Conservation (phyloP, 2,329 filamentous ascomycete genomes). For the Hymenoscyphus occultus region DNA sequence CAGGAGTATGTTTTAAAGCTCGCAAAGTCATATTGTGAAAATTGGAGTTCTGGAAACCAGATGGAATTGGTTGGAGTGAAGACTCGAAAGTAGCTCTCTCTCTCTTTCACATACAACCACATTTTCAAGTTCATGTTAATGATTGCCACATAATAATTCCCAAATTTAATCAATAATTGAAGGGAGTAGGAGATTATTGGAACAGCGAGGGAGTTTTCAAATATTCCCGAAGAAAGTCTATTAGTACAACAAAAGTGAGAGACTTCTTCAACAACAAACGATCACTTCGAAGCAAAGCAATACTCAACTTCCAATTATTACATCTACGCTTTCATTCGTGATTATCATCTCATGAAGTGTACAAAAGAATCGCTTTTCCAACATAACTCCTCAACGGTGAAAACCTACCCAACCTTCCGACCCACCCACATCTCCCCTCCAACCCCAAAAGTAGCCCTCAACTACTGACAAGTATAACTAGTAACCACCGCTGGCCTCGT, state of each 20-base stretch:
- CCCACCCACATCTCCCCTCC: background rate
- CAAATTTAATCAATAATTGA: too few species aligned
- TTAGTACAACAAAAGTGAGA: background rate
- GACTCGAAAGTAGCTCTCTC: too few species aligned
- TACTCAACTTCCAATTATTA: background rate
- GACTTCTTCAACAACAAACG: background rate
- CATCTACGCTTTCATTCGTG: background rate
- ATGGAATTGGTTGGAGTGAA: too few species aligned
- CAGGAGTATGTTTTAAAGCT: too few species aligned
- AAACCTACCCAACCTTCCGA: background rate
- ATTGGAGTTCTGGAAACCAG: too few species aligned
- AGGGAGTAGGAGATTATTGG: too few species aligned
- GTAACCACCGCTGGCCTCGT: slow-evolving; percentile 7
- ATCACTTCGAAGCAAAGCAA: background rate
- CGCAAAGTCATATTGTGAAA: too few species aligned
- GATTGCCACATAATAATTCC: too few species aligned
- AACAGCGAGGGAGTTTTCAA: too few species aligned
- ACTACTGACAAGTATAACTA: slow-evolving; percentile 13
- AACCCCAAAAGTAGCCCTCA: background rate
- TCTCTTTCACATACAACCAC: too few species aligned
- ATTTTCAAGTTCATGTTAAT: too few species aligned
- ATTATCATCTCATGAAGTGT: background rate
- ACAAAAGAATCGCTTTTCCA: background rate
- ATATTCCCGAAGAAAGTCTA: too few species aligned
- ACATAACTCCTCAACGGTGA: background rate